Percentiles rank a stretch among this genome's conserved stretches.
Conservation (phyloP, 495 filamentous ascomycete genomes). For the Hypomontagnella monticulosa region DNA sequence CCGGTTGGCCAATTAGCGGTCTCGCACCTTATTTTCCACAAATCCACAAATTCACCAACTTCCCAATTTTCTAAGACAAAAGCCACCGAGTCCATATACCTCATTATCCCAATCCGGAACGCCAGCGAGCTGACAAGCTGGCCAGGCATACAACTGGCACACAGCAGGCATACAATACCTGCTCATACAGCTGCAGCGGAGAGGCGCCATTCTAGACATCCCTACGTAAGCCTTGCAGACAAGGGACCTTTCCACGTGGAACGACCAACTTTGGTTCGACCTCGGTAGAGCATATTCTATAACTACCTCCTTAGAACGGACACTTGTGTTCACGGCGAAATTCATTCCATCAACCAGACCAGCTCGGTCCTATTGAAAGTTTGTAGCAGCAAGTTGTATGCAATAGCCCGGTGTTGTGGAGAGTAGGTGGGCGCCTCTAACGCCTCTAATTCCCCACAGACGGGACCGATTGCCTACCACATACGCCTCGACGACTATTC, state of each 20-base stretch:
- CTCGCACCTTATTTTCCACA: constrained; percentile 21
- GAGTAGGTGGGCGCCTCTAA: neutral
- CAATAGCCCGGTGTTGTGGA: neutral
- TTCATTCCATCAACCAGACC: constrained; percentile 23
- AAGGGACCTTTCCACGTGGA: constrained; percentile 24
- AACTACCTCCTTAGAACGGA: constrained; percentile 1
- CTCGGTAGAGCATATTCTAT: constrained; percentile 16
- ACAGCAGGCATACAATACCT: neutral
- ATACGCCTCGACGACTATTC: constrained; percentile 4
- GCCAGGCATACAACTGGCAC: neutral
- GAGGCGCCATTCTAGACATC: neutral
- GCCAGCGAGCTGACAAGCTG: neutral
- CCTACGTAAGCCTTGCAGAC: neutral
- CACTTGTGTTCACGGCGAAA: neutral
- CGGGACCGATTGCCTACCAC: neutral
- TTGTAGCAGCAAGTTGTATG: neutral
- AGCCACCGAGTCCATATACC: constrained; percentile 4
- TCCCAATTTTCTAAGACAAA: constrained; percentile 5
- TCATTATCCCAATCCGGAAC: constrained; percentile 30
- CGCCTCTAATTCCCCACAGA: neutral
- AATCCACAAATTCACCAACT: constrained; percentile 8
- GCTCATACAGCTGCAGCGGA: constrained; percentile 7
- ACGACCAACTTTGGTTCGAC: constrained; percentile 20
- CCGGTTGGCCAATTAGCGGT: constrained; percentile 27
- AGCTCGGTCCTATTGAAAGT: neutral